Base-by-base conservation (phyloP, 1,284 basidiomycete genomes). In the Moniliophthora roreri region DNA sequence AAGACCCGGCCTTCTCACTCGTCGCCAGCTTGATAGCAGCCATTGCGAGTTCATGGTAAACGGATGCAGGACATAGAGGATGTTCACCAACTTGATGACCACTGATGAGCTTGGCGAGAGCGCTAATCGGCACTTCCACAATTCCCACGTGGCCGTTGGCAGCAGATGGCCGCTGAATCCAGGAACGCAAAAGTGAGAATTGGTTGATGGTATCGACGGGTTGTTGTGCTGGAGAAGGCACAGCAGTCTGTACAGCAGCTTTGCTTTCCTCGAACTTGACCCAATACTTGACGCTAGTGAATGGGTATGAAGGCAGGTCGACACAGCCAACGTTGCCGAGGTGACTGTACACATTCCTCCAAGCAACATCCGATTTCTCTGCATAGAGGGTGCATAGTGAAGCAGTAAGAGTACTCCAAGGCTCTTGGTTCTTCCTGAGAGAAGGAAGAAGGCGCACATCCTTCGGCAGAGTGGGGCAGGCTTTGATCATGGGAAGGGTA, bases 1-100 rank as follows among this genome's bases (percentile, higher is more conserved):
- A 66, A 18, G 63, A 62, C 10, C 71, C 71, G 3, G 66, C 62
- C 59, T 63, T n/a, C n/a, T 62, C 39, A 74, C 65, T 20, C 63
- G 64, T 40, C 65, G 72, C 61, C 24, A 76, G 65, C 24, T 67
- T 59, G 16, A 80, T 68, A 0, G 76, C 77, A 9, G 77, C 72
- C 20, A 79, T 64, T 1, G 72, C 78, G 39, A 83, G 73, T 58
- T 88, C 85, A 16, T 82, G 62, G 58, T 87, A 87, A 1, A 87
- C 76, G 0, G 85, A 87, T 0, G 84, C 87, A 4, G 87, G 87
- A 59, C 85, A 89, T 0, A 89, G 72, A 0, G 82, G 71, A 34
- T 74, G 61, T 1, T 76, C 80, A 15, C 75, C 77, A 2, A 89
- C 84, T n/a, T 62, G 69, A 55, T 89, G 87, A 0, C 84, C 84